Conservation (phyloP, 345 rosid species). For the Nephelium lappaceum region DNA sequence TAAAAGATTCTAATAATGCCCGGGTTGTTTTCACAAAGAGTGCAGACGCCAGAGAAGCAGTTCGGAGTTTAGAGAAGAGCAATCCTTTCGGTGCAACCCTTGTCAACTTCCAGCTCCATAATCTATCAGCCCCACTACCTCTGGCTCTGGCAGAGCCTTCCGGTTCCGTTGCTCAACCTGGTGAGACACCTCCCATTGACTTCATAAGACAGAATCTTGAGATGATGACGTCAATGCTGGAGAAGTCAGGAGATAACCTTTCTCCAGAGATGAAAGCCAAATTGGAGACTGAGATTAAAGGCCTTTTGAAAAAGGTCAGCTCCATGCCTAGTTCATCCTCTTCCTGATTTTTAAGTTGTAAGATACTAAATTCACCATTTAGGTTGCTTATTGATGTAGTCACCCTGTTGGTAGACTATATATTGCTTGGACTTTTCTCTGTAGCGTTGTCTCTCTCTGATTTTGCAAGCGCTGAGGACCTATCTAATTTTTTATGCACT, state of each 20-base stretch:
- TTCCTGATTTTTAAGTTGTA: constrained; percentile 15
- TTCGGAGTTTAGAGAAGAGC: constrained; percentile 54
- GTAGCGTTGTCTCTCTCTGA: neutral
- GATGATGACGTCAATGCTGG: constrained; percentile 90
- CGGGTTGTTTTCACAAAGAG: constrained; percentile 58
- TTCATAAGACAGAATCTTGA: constrained; percentile 77
- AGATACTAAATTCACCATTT: constrained; percentile 8
- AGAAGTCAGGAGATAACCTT: constrained; percentile 74
- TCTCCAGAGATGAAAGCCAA: constrained; percentile 77
- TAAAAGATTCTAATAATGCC: constrained; percentile 48
- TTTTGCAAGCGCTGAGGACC: neutral
- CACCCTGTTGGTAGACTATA: constrained; percentile 10
- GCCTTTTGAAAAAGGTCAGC: constrained; percentile 73
- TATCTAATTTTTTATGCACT: neutral
- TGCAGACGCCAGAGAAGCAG: constrained; percentile 63
- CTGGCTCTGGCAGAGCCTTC: constrained; percentile 30
- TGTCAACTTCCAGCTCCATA: constrained; percentile 45
- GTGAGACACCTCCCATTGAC: constrained; percentile 60
- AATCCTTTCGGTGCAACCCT: constrained; percentile 61
- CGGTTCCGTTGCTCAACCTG: constrained; percentile 29
- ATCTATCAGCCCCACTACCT: constrained; percentile 21
- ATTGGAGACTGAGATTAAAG: constrained; percentile 72
- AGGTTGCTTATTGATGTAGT: constrained; percentile 16
- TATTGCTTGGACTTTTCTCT: neutral
- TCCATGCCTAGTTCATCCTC: constrained; percentile 62